A percentile compares a stretch with the other conserved stretches of the same genome.
phyloP scores from a whole-genome alignment of 495 filamentous ascomycete genomes.

The Penicillium flavigenum region DNA sequence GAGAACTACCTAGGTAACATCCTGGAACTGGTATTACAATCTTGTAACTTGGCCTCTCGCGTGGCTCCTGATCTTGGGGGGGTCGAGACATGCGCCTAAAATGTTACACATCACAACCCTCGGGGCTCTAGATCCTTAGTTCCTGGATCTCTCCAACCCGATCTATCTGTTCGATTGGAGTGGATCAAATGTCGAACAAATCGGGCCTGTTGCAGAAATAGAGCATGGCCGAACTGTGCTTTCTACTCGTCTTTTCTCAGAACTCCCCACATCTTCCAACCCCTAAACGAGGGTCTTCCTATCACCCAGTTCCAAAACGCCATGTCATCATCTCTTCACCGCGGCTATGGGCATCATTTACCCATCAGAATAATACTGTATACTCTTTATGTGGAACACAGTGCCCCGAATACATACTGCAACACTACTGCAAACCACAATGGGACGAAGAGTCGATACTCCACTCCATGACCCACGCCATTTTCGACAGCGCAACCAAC shows the following conservation, averaged over 20 bases:
- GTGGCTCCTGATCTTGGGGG: slow-evolving; percentile 14
- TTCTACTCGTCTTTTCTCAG: background rate
- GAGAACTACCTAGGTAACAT: too few species aligned
- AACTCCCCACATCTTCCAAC: background rate
- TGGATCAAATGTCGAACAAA: slow-evolving; percentile 11
- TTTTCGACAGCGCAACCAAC: background rate
- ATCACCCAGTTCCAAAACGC: background rate
- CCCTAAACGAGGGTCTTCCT: background rate
- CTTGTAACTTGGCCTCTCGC: slow-evolving; percentile 7
- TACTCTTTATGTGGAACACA: background rate
- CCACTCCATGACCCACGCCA: background rate
- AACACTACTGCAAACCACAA: background rate
- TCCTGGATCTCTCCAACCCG: slow-evolving; percentile 25
- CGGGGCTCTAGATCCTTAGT: slow-evolving; percentile 9
- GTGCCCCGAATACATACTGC: slow-evolving; percentile 1
- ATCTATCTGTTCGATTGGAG: slow-evolving; percentile 23
- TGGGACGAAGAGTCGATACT: background rate
- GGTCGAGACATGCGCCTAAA: background rate
- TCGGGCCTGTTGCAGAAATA: slow-evolving; percentile 1
- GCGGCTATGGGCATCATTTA: background rate
- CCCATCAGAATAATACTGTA: background rate
- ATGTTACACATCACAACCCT: slow-evolving; percentile 35
- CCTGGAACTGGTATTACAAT: background rate
- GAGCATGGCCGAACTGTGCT: background rate
- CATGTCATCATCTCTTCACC: slow-evolving; percentile 13